These are phyloP conservation scores for Metarhizium anisopliae DNA, from an alignment of 2,329 filamentous ascomycete species.

Conservation along the genomic window DNA sequence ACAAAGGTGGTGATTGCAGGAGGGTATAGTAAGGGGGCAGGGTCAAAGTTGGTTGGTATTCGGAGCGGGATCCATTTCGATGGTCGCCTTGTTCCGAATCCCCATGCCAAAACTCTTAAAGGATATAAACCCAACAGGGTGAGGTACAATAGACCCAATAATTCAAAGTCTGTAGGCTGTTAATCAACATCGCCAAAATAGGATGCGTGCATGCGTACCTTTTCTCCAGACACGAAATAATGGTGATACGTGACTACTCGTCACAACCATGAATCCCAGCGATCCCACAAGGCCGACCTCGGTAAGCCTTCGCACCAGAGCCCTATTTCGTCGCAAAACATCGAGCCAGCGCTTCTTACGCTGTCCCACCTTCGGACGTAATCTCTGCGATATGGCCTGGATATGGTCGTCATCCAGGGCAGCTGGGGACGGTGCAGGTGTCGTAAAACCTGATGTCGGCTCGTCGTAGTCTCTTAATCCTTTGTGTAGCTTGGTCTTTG, in stretches of 20 bases:
- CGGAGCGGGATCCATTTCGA: constrained; percentile 31
- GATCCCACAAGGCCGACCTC: constrained; percentile 43
- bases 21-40: constrained; percentile 84
- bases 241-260: constrained; percentile 36
- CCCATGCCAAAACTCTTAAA: constrained; percentile 44
- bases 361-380: constrained; percentile 7
- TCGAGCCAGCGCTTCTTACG: constrained; percentile 15
- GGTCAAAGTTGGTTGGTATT: constrained; percentile 75
- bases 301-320: constrained; percentile 41
- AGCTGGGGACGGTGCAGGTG: constrained; percentile 43
- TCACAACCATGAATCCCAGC: constrained; percentile 38
- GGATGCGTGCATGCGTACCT: constrained; percentile 28
- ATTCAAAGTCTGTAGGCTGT: constrained; percentile 31
- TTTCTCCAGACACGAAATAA: constrained; percentile 36
- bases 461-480: constrained; percentile 59
- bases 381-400: constrained; percentile 13
- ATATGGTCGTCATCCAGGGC: constrained; percentile 32
- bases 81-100: constrained; percentile 29
- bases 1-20: constrained; percentile 67
- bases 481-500: constrained; percentile 64
- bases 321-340: constrained; percentile 34
- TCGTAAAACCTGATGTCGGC: constrained; percentile 43
- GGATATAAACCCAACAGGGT: constrained; percentile 47
- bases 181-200: background rate
- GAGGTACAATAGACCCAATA: constrained; percentile 25